Conservation (phyloP, 1,139 yeast species). For the Geotrichum citri-aurantii region DNA sequence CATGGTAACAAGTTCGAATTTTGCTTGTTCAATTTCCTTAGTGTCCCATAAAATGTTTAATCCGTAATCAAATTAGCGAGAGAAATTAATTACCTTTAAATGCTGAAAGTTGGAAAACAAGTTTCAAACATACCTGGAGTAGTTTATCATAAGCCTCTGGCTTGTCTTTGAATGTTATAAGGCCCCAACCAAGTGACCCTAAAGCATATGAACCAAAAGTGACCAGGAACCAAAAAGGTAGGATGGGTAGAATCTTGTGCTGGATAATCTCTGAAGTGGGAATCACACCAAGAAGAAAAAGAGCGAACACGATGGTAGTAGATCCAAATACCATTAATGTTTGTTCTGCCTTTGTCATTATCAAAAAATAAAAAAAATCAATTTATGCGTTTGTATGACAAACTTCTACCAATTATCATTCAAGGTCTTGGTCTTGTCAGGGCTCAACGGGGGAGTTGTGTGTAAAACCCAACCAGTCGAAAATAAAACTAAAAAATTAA, state of each 20-base stretch:
- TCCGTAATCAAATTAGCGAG: neutral
- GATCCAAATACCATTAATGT: conserved; percentile 45
- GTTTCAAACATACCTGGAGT: conserved; percentile 35
- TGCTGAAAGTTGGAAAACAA: neutral
- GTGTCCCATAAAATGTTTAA: neutral
- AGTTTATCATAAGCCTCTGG: conserved; percentile 63
- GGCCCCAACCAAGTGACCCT: conserved; percentile 66
- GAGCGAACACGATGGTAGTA: conserved; percentile 45
- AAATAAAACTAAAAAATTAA: no score
- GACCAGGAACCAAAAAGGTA: conserved; percentile 70
- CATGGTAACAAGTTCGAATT: conserved; percentile 50
- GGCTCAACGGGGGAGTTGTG: no score
- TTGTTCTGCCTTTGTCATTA: conserved; percentile 67
- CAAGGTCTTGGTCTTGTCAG: neutral
- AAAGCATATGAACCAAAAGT: conserved; percentile 69
- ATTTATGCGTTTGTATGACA: neutral
- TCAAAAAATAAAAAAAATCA: neutral
- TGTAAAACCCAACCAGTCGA: no score
- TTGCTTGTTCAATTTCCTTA: conserved; percentile 60
- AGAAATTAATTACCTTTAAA: neutral
- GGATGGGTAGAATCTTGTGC: conserved; percentile 54
- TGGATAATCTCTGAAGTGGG: conserved; percentile 51
- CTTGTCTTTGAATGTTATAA: conserved; percentile 66
- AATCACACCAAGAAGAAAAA: conserved; percentile 48
- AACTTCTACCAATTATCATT: neutral